phyloP scores from a whole-genome alignment of 208 protist species.

The Naegleria lovaniensis region DNA sequence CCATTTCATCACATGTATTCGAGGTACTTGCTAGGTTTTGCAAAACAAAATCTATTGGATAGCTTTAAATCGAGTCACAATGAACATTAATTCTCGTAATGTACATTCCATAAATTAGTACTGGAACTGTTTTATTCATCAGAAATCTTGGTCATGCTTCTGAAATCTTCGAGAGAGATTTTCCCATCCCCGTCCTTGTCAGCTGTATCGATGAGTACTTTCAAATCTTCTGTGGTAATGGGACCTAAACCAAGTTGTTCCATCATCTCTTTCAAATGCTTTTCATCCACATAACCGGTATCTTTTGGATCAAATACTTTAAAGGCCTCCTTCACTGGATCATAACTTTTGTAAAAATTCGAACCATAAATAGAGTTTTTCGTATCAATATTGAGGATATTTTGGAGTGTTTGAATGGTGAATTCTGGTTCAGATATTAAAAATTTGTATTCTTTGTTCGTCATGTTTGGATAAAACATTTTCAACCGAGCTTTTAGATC shows the following conservation, averaged over 20 bases:
- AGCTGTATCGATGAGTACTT: constrained; percentile 73
- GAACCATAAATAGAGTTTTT: background rate
- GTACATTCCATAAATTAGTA: too few relatives aligned
- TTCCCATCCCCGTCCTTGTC: constrained; percentile 82
- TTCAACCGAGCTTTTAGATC: constrained; percentile 73
- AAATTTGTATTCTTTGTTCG: constrained; percentile 81
- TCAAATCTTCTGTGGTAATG: constrained; percentile 68
- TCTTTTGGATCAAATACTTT: constrained; percentile 76
- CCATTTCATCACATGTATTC: background rate
- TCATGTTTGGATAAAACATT: constrained; percentile 80
- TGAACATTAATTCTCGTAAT: too few relatives aligned
- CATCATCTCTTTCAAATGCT: constrained; percentile 71
- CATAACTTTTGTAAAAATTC: background rate
- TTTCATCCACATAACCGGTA: constrained; percentile 65
- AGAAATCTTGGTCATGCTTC: constrained; percentile 57
- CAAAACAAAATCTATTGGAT: background rate
- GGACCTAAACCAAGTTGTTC: constrained; percentile 69
- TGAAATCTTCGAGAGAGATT: constrained; percentile 78
- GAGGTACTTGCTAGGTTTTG: background rate
- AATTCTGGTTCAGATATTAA: constrained; percentile 63
- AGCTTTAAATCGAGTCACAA: too few relatives aligned
- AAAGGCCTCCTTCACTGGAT: constrained; percentile 37
- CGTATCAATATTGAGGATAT: background rate
- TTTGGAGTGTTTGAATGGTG: background rate
- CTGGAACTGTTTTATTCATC: background rate